Evolutionary conservation across 2,329 filamentous ascomycete species (phyloP), one percentile per base, ranked within the genome.

Genomic region (Aspergillus pseudonomiae): DNA sequence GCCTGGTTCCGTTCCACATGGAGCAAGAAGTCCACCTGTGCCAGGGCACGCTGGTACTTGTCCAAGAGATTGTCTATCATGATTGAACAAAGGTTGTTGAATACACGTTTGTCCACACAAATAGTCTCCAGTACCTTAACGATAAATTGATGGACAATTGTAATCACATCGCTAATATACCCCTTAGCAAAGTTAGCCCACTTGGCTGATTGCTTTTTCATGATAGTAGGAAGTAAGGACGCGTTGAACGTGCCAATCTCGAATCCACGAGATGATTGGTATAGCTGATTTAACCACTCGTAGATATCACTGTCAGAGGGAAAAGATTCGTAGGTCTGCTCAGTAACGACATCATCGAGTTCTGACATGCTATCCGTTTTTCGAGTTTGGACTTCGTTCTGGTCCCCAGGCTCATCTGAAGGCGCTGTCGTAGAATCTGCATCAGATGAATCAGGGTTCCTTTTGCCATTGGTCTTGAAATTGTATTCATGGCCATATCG

Each of bases 61-160:
- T 70, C 67, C 0, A 78, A 62, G 0, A 89, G 74, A 14, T 82
- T 74, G 0, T 86, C 81, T 1, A 81, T 62, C 0, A 90, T 68
- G 2, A 71, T 65, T 0, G 74, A 71, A 64, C 79, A 78, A 0
- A 90, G 66, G n/a, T 80, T 74, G 0, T 75, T 66, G 0, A 78
- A 74, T 1, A 88, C 77, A 0, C 67, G 67, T 1, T 68, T 48
- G 54, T 89, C 84, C 0, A 74, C 68, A 54, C 84, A 86, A 7
- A 82, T 72, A 0, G 68, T 52, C 0, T 71, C 61, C 3, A 90
- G 74, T 0, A 84, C 72, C 0, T 66, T 69, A 2, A 62, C 57
- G 57, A 88, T 84, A 71, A 86, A 90, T 2, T 75, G 61, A 53
- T 90, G 86, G 0, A 88, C 81, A 0, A 84, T 62, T 0, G 77